These are phyloP conservation scores for Pythium monospermum DNA, from an alignment of 352 stramenopile genomes.

Conservation along the genomic window DNA sequence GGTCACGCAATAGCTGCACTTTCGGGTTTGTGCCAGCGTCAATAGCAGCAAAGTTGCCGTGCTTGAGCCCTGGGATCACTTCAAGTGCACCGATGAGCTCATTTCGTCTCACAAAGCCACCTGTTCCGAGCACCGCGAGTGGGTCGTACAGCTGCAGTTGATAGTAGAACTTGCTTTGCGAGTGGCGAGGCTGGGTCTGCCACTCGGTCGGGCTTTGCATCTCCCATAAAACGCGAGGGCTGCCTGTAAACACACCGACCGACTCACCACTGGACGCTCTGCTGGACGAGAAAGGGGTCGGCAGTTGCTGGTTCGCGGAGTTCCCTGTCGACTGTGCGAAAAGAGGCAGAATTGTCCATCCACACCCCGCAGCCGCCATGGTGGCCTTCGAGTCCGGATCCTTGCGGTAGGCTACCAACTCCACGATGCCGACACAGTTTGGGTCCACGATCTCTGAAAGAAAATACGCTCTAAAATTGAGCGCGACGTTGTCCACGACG, in stretches of 20 bases:
- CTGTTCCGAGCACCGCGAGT: slow-evolving; percentile 39
- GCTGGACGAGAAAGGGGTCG: slow-evolving; percentile 26
- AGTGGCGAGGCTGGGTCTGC: slow-evolving; percentile 48
- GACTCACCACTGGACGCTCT: slow-evolving; percentile 36
- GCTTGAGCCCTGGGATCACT: slow-evolving; percentile 65
- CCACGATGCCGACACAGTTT: slow-evolving; percentile 89
- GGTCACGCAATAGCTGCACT: slow-evolving; percentile 27
- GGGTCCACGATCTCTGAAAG: slow-evolving; percentile 81
- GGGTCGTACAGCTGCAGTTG: slow-evolving; percentile 57
- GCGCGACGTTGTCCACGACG: slow-evolving; percentile 38
- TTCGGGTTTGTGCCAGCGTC: slow-evolving; percentile 64
- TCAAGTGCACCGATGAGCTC: slow-evolving; percentile 83
- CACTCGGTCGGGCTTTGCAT: slow-evolving; percentile 38
- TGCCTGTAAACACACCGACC: slow-evolving; percentile 67
- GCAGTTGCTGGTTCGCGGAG: slow-evolving; percentile 9
- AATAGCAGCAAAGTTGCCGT: slow-evolving; percentile 65
- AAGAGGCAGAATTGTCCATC: slow-evolving; percentile 90
- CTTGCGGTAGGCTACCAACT: slow-evolving; percentile 90
- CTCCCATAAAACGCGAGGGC: slow-evolving; percentile 66
- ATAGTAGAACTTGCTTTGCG: slow-evolving; percentile 65
- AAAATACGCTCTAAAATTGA: slow-evolving; percentile 84
- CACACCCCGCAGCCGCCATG: slow-evolving; percentile 76
- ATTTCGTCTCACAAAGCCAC: slow-evolving; percentile 71
- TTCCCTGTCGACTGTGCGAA: slow-evolving; percentile 43
- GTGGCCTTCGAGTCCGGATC: slow-evolving; percentile 71